Base-by-base conservation (phyloP, 2,329 filamentous ascomycete species). In the Calycina herbarum region DNA sequence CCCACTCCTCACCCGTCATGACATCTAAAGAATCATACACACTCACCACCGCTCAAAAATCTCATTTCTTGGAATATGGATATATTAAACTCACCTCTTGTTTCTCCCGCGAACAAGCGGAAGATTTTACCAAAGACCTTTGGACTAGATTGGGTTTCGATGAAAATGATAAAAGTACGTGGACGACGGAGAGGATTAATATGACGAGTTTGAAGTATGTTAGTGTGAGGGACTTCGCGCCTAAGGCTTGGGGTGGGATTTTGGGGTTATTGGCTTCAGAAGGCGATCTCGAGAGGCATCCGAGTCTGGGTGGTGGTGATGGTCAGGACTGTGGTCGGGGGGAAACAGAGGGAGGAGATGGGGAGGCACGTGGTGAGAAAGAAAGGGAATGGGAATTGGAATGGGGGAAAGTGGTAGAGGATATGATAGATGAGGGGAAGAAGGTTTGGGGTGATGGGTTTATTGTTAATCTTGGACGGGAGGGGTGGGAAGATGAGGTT, bases 81-180 rank as follows among this genome's bases (percentile, higher is more conserved):
- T 88, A 81, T 75, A 70, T 88, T 27, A 83, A 83, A 58, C 74
- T 88, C 15, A 77, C 78, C 1, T 73, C 79, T 33, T 87, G 85
- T 77, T 85, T 86, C 72, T 79, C 81, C 0, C 74, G 73, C 20
- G 78, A 80, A 62, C 79, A 82, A 68, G 81, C 82, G 1, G 78
- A 78, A 1, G 77, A 81, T 54, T 81, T 83, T 68, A 82, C 81
- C 2, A 72, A 76, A 11, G 79, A 79, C 20, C 71, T 90, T 42
- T 91, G 89, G 89, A 85, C 83, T 0, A 82, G 89, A 10, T 81
- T 91, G 5, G 88, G 86, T 31, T 88, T 89, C 82, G 83, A 84
- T 57, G 83, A 87, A 0, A 80, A 81, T 3, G 86, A 92, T 76
- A 86, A 85, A 73, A 80, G 81, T 1, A 91, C 89, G 38, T 91